Evolutionary conservation across 2,329 filamentous ascomycete species (phyloP).

Genomic region (Massarina eburnea): DNA sequence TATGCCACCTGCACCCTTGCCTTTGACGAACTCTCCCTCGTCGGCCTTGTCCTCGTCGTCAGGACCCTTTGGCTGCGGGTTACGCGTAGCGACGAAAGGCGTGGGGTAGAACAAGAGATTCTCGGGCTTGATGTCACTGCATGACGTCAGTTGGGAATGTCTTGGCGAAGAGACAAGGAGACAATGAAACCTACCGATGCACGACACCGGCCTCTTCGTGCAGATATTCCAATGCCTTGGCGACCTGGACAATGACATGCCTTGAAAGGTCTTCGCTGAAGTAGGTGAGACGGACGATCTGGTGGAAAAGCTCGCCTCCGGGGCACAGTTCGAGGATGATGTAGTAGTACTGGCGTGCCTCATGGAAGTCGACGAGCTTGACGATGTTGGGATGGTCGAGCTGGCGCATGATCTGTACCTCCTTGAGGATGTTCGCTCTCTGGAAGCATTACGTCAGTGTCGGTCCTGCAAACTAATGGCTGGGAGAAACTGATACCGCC

Average conservation of each 20-base stretch:
- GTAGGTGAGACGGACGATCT: slow-evolving; percentile 96
- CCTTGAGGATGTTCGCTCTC: slow-evolving; percentile 97
- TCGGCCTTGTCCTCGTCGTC: slow-evolving; percentile 98
- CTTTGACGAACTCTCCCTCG: slow-evolving; percentile 87
- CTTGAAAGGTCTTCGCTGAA: slow-evolving; percentile 95
- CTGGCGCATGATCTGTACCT: slow-evolving; percentile 98
- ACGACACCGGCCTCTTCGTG: slow-evolving; percentile 95
- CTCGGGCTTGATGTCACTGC: slow-evolving; percentile 95
- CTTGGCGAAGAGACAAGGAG: slow-evolving; percentile 4
- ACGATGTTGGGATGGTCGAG: slow-evolving; percentile 96
- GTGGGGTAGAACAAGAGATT: slow-evolving; percentile 92
- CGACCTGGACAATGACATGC: slow-evolving; percentile 93
- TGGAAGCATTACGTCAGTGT: slow-evolving; percentile 54
- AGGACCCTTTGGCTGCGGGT: slow-evolving; percentile 76
- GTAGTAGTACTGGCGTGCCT: slow-evolving; percentile 95
- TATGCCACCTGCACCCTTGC: slow-evolving; percentile 84
- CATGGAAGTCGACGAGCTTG: slow-evolving; percentile 88
- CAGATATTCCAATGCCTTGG: slow-evolving; percentile 89
- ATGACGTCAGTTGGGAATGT: slow-evolving; percentile 40
- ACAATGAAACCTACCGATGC: slow-evolving; percentile 71
- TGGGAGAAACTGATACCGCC: slow-evolving; percentile 25
- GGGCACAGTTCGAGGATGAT: slow-evolving; percentile 94
- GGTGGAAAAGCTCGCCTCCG: slow-evolving; percentile 95
- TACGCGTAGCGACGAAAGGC: slow-evolving; percentile 76
- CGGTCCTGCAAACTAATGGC: slow-evolving; percentile 23